Conservation (phyloP, 192 early-diverging fungal species). For the Backusella morwellensis region DNA sequence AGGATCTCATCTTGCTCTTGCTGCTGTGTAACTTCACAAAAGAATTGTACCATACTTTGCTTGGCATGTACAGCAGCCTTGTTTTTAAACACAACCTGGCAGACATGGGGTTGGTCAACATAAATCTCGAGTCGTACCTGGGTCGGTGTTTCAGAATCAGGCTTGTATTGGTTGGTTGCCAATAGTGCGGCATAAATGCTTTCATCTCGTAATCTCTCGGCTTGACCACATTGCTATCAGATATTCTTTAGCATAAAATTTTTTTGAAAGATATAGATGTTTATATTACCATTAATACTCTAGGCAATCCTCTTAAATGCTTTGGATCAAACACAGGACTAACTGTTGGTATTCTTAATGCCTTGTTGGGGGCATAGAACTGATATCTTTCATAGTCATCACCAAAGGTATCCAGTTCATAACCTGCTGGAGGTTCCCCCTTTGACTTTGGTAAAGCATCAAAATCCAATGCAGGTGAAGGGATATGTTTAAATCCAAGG, state of each 20-base stretch:
- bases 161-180: constrained; percentile 16
- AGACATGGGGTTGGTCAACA: constrained; percentile 53
- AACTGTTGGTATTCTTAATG: constrained; percentile 41
- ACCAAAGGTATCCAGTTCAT: background rate
- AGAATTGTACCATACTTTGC: constrained; percentile 16
- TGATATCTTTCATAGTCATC: constrained; percentile 36
- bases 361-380: constrained; percentile 45
- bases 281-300: constrained; percentile 41
- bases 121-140: constrained; percentile 40
- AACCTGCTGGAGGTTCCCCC: background rate
- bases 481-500: constrained; percentile 41
- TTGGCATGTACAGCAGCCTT: background rate
- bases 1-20: background rate
- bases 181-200: constrained; percentile 43
- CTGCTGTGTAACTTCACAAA: background rate
- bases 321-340: constrained; percentile 41
- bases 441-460: constrained; percentile 12
- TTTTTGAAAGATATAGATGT: background rate
- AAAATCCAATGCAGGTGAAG: constrained; percentile 30
- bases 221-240: constrained; percentile 40
- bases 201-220: constrained; percentile 48
- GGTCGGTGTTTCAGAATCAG: background rate
- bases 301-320: constrained; percentile 38
- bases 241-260: background rate
- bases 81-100: constrained; percentile 29